phyloP scores from a whole-genome alignment of 306 rosid species.

The Herpetospermum pedunculosum region DNA sequence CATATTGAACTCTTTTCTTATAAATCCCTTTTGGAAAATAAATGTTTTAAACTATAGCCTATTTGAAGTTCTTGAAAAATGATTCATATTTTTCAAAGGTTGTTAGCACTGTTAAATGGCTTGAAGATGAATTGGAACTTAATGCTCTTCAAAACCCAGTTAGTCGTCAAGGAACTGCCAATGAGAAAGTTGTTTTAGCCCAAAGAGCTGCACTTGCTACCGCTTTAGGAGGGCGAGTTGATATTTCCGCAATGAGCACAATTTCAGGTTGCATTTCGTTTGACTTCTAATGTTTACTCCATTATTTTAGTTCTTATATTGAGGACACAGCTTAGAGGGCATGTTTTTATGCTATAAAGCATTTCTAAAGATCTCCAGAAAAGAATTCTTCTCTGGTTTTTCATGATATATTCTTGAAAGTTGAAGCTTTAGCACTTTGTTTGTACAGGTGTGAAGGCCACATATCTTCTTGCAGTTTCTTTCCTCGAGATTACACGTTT shows the following conservation, averaged over 20 bases:
- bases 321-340: background rate
- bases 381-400: background rate
- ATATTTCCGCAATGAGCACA: constrained; percentile 70
- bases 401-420: background rate
- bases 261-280: constrained; percentile 56
- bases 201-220: constrained; percentile 92
- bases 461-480: constrained; percentile 98
- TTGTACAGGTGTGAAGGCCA: constrained; percentile 83
- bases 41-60: background rate
- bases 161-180: constrained; percentile 79
- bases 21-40: background rate
- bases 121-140: constrained; percentile 93
- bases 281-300: background rate
- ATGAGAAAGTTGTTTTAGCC: constrained; percentile 82
- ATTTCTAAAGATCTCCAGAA: background rate
- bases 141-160: constrained; percentile 96
- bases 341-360: background rate
- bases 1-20: background rate
- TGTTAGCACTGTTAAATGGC: constrained; percentile 99
- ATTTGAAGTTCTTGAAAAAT: constrained; percentile 9
- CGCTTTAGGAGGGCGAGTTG: constrained; percentile 92
- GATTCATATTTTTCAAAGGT: constrained; percentile 38
- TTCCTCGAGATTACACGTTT: constrained; percentile 90
- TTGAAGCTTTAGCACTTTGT: constrained; percentile 5
- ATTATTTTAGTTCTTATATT: background rate